phyloP scores from a whole-genome alignment of 371 early-diverging fungal species.

The Apophysomyces elegans region DNA sequence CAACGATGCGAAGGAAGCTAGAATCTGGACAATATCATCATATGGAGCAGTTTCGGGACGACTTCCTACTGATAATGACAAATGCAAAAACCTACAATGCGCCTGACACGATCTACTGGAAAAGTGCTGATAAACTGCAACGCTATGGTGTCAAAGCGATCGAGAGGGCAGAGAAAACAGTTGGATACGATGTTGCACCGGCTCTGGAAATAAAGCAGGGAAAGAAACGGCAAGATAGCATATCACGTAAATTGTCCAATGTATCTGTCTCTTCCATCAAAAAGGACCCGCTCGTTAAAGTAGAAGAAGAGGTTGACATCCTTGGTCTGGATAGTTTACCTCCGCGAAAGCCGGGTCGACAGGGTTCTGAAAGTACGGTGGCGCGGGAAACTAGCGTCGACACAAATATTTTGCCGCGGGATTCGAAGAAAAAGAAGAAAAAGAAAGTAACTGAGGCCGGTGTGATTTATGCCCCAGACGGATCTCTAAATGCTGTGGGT shows the following conservation, averaged over 20 bases:
- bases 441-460: constrained; percentile 50
- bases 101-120: constrained; percentile 72
- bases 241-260: constrained; percentile 13
- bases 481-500: constrained; percentile 45
- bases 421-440: constrained; percentile 49
- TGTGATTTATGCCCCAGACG: constrained; percentile 49
- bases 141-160: constrained; percentile 61
- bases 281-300: constrained; percentile 35
- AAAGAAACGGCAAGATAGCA: constrained; percentile 10
- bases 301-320: constrained; percentile 60
- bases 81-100: constrained; percentile 81
- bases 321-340: constrained; percentile 47
- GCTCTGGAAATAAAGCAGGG: constrained; percentile 12
- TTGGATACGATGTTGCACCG: constrained; percentile 42
- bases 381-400: constrained; percentile 36
- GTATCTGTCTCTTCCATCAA: constrained; percentile 10
- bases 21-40: constrained; percentile 47
- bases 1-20: constrained; percentile 68
- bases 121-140: constrained; percentile 68
- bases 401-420: constrained; percentile 26
- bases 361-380: constrained; percentile 27
- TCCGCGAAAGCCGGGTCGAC: constrained; percentile 32
- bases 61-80: constrained; percentile 67
- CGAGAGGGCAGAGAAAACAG: constrained; percentile 59
- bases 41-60: constrained; percentile 61